Evolutionary conservation across 805 yeast genomes (phyloP), one percentile per base, ranked within the genome.

Genomic region (Dipodascus geniculatus): DNA sequence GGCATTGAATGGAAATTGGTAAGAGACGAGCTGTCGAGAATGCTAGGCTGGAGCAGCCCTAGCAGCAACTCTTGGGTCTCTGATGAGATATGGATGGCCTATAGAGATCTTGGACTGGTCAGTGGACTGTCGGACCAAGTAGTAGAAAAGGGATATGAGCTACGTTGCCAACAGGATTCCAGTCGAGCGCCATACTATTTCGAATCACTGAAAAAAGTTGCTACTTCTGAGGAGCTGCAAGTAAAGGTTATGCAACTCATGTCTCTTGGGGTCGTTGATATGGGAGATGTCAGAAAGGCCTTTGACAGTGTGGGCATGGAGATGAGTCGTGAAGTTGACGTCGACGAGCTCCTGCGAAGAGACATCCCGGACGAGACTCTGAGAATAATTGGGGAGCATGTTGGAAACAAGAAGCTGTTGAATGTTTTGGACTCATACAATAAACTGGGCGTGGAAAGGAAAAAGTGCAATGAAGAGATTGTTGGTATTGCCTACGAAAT

Each of bases 201-300:
- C 58, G 89, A 85, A 63, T 77, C 83, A 0, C 63, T 85, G 33
- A 69, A 66, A 3, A 74, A 67, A 42, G 69, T 83, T 42, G 76
- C 84, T 0, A 73, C 75, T n/a, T 72, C 78, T 1, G 76, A 76
- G 54, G 74, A 71, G 48, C 63, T 83, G 23, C 71, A 72, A 53
- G 60, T 68, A 23, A 70, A 62, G 48, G 74, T 78, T 8, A 68
- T 76, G 4, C 76, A 76, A 48, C 68, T 79, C 28, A 65, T 72
- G 31, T 76, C 81, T 2, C 71, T 75, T 47, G 83, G 85, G 28
- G 69, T 73, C 3, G 67, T 78, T 17, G 81, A 86, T 0, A 68
- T 74, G 49, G 70, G 70, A 23, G 84, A 79, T 3, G 57, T 79
- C 2, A 64, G 67, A 17, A 61, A 59, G 19, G 77, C 81, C 0